Conservation (phyloP, 2,329 filamentous ascomycete genomes). For the Fusarium siculi region DNA sequence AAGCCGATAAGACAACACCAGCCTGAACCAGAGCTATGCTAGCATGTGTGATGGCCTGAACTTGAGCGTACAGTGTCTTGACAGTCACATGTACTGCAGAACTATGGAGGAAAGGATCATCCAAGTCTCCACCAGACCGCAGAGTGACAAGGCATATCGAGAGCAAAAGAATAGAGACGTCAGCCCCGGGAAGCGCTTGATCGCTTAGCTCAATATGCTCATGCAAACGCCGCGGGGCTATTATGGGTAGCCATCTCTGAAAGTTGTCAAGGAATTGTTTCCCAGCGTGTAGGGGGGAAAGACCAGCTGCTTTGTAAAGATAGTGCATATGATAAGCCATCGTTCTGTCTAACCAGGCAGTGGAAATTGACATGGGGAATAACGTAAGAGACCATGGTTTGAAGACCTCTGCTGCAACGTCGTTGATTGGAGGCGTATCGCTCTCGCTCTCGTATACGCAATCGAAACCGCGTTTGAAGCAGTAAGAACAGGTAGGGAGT, state of each 20-base stretch:
- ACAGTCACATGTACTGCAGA: background rate
- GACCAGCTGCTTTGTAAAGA: background rate
- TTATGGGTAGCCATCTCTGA: background rate
- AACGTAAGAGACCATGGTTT: background rate
- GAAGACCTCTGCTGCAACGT: rapidly evolving
- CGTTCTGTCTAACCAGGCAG: background rate
- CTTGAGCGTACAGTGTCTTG: background rate
- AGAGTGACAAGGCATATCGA: background rate
- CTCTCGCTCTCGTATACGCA: rapidly evolving
- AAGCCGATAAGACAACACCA: background rate
- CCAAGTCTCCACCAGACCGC: background rate
- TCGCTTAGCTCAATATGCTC: background rate
- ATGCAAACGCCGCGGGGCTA: background rate
- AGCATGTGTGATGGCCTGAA: background rate
- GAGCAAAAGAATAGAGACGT: background rate
- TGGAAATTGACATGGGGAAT: background rate
- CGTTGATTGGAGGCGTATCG: rapidly evolving
- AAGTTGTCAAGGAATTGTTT: background rate
- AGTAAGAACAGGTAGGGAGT: background rate
- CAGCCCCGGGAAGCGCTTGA: background rate
- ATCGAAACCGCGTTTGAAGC: background rate
- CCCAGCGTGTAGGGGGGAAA: rapidly evolving
- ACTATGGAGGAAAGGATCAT: rapidly evolving
- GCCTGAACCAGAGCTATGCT: background rate
- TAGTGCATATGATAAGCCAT: background rate